Conservation (phyloP, 2,329 filamentous ascomycete species). For the Ascochyta koolunga region DNA sequence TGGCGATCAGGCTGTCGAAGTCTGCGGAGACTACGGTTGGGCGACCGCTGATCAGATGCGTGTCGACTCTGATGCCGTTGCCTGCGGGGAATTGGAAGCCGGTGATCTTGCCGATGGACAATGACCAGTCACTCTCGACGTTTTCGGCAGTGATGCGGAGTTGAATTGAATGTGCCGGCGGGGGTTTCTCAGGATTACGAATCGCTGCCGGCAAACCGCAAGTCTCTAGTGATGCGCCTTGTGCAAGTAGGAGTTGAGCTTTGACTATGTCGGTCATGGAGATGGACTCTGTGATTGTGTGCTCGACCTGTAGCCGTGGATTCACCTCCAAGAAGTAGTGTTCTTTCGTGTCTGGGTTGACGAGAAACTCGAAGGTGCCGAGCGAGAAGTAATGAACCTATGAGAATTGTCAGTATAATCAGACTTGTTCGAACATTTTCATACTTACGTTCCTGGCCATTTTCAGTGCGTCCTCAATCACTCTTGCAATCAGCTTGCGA, state of each 20-base stretch:
- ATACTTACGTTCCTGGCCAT: conserved; percentile 56
- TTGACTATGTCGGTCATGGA: conserved; percentile 61
- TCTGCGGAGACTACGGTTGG: conserved; percentile 58
- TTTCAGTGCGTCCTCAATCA: conserved; percentile 61
- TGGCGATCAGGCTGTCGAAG: conserved; percentile 66
- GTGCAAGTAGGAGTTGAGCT: conserved; percentile 60
- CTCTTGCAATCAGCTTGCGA: conserved; percentile 53
- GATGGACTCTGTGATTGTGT: conserved; percentile 66
- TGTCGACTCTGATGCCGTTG: conserved; percentile 64
- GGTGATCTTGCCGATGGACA: conserved; percentile 66
- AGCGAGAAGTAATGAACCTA: conserved; percentile 63
- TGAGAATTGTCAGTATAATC: background rate
- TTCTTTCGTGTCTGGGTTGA: conserved; percentile 56
- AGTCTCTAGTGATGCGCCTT: conserved; percentile 53
- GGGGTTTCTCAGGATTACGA: conserved; percentile 44
- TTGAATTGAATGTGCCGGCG: conserved; percentile 58
- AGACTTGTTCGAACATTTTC: background rate
- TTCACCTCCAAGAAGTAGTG: conserved; percentile 68
- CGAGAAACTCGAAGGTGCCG: conserved; percentile 70
- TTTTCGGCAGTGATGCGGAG: conserved; percentile 65
- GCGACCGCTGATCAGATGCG: conserved; percentile 55
- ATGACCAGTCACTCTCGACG: conserved; percentile 57
- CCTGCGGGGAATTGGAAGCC: conserved; percentile 62
- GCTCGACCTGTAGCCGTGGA: conserved; percentile 66
- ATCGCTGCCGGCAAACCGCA: conserved; percentile 38